phyloP scores from a whole-genome alignment of 1,139 yeast genomes.

The Magnusiomyces fungicola region DNA sequence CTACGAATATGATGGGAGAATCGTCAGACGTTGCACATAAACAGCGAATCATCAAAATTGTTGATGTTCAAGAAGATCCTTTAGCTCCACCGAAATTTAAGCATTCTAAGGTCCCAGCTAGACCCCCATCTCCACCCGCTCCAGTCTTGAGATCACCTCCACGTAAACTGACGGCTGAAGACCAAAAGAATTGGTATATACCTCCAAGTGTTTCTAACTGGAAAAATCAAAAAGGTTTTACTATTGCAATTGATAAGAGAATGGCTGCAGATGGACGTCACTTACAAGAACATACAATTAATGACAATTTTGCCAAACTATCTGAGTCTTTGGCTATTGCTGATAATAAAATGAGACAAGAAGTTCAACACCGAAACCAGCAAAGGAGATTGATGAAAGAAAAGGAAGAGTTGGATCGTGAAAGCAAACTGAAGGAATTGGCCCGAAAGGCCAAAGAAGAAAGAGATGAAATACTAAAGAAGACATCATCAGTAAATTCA shows the following conservation, averaged over 20 bases:
- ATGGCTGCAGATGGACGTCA: slow-evolving; percentile 51
- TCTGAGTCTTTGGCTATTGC: slow-evolving; percentile 71
- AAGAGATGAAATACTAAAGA: slow-evolving; percentile 15
- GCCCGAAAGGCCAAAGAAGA: slow-evolving; percentile 51
- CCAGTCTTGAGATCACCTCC: slow-evolving; percentile 46
- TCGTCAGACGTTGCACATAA: slow-evolving; percentile 20
- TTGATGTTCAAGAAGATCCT: slow-evolving; percentile 68
- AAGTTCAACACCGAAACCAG: slow-evolving; percentile 53
- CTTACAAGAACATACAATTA: slow-evolving; percentile 36
- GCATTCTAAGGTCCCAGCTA: slow-evolving; percentile 63
- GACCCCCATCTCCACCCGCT: slow-evolving; percentile 63
- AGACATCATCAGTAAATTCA: not conserved
- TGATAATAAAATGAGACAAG: slow-evolving; percentile 65
- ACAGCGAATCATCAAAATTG: slow-evolving; percentile 47
- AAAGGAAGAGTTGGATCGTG: slow-evolving; percentile 52
- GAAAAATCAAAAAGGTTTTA: slow-evolving; percentile 91
- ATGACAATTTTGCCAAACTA: slow-evolving; percentile 54
- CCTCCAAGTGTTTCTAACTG: slow-evolving; percentile 93
- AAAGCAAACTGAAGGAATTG: slow-evolving; percentile 48
- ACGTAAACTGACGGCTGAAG: slow-evolving; percentile 60
- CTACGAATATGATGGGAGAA: slow-evolving; percentile 36
- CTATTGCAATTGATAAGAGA: slow-evolving; percentile 75
- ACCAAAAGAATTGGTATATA: slow-evolving; percentile 75
- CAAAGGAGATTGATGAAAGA: slow-evolving; percentile 48
- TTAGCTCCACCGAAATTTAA: slow-evolving; percentile 77